Conservation (phyloP, 495 filamentous ascomycete species). For the Aspergillus leporis region DNA sequence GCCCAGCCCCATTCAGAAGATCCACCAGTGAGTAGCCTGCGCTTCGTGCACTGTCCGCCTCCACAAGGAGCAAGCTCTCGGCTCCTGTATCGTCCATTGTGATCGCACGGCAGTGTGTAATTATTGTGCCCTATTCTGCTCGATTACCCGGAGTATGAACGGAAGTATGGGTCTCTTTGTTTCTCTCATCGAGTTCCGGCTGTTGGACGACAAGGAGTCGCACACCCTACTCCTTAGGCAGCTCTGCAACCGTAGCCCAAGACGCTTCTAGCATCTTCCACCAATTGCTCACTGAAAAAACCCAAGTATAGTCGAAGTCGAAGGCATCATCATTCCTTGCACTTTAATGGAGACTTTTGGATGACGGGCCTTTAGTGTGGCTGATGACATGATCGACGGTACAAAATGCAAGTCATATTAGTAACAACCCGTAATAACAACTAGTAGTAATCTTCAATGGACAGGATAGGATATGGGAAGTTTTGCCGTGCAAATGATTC, state of each 20-base stretch:
- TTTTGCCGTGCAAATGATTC: conserved; percentile 5
- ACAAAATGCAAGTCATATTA: not conserved
- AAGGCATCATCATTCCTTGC: not conserved
- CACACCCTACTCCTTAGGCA: not conserved
- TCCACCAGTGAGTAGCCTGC: conserved; percentile 16
- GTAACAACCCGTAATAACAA: not conserved
- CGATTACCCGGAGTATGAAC: conserved; percentile 1
- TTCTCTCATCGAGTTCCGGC: not conserved
- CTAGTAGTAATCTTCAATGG: not conserved
- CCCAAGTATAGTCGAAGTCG: not conserved
- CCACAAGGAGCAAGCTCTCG: conserved; percentile 9
- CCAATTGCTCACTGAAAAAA: not conserved
- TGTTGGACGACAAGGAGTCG: not conserved
- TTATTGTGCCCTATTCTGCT: not conserved
- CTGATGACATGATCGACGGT: not conserved
- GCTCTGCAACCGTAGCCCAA: not conserved
- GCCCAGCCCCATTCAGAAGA: conserved; percentile 4
- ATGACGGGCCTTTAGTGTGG: not conserved
- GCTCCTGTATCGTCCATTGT: not conserved
- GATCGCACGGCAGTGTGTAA: not conserved
- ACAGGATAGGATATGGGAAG: not conserved
- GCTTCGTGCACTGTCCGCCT: conserved; percentile 21
- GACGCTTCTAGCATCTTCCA: not conserved
- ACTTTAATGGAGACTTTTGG: not conserved
- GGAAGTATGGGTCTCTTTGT: not conserved